Base-by-base conservation (phyloP, 2,329 filamentous ascomycete species). In the Incumbomyces lentus region DNA sequence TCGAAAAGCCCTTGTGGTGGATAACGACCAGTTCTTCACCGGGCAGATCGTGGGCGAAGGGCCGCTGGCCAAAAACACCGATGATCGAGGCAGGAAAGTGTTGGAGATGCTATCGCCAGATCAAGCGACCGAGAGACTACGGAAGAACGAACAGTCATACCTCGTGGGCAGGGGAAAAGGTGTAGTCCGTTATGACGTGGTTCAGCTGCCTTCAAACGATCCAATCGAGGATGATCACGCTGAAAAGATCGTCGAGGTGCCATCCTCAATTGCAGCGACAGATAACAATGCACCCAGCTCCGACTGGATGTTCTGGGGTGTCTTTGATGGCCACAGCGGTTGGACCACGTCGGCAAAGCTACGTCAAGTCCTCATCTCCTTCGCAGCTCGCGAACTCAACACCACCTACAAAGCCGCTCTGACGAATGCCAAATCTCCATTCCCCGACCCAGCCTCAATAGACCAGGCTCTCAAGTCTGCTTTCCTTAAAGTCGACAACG, bases 251-350 rank as follows among this genome's bases (percentile, higher is more conserved):
- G 87, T 98, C 39, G 86, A 96, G 65, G 79, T 95, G 7, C 84
- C 86, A 3, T 74, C 75, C 44, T 73, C 70, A 41, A 69, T 76
- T 33, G 72, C 74, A 19, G 71, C 73, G 13, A 70, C 72, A 6
- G 69, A 75, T 58, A 67, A 75, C 61, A 67, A 74, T 32, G 72
- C 75, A 13, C 54, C 72, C 14, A 79, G 73, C 49, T 86, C 78
- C 51, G 93, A 98, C 66, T 98, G 92, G 92, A 96, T 96, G 88
- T 98, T 98, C 65, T 98, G 93, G 92, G 92, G 89, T 48, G 89
- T 98, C 14, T 98, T 96, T 65, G 92, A 98, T 62, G 92, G 92
- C 0, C 92, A 98, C 66, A 86, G 86, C 38, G 92, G 92, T 56
- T 98, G 92, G 92, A 95, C 92, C 3, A 98, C 92, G 6, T 96